Conservation (phyloP, 768 basidiomycete genomes). For the Russula compacta region DNA sequence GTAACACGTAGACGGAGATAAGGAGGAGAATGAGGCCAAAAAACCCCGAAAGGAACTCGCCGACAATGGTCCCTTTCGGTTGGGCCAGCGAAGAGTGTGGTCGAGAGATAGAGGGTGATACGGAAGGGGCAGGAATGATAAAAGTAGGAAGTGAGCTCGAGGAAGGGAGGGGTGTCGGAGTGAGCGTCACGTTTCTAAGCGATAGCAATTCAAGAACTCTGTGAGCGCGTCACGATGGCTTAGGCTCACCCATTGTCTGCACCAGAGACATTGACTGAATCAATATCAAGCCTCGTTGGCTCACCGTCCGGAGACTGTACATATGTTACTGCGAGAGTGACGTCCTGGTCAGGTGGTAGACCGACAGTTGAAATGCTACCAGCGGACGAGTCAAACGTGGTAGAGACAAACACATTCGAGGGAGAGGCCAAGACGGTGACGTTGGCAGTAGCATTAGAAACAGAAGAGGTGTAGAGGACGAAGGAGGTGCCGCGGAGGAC, state of each 20-base stretch:
- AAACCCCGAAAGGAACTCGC: conserved; percentile 20
- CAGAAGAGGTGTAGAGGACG: conserved; percentile 13
- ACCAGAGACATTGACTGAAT: conserved; percentile 12
- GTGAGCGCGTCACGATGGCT: background rate
- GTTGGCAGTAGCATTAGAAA: conserved; percentile 21
- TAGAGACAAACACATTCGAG: conserved; percentile 14
- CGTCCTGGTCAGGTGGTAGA: conserved; percentile 15
- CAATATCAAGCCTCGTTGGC: conserved; percentile 20
- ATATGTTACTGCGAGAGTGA: conserved; percentile 19
- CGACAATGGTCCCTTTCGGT: conserved; percentile 20
- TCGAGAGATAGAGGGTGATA: background rate
- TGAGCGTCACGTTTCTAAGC: conserved; percentile 8
- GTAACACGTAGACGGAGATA: background rate
- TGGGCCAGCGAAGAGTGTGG: conserved; percentile 12
- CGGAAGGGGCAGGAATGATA: conserved; percentile 12
- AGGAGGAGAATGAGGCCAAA: conserved; percentile 19
- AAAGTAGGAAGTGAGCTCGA: conserved; percentile 19
- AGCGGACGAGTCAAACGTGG: conserved; percentile 13
- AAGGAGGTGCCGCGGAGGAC: conserved; percentile 19
- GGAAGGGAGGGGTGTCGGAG: conserved; percentile 9
- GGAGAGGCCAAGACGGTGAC: conserved; percentile 19
- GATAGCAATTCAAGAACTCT: background rate
- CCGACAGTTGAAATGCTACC: conserved; percentile 17
- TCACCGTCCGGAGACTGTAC: conserved; percentile 1
- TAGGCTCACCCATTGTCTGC: conserved; percentile 1